A percentile compares a stretch with the other conserved stretches of the same genome.
Evolutionary conservation across 805 yeast species (phyloP).

Genomic region (Wickerhamiella domercqiae): DNA sequence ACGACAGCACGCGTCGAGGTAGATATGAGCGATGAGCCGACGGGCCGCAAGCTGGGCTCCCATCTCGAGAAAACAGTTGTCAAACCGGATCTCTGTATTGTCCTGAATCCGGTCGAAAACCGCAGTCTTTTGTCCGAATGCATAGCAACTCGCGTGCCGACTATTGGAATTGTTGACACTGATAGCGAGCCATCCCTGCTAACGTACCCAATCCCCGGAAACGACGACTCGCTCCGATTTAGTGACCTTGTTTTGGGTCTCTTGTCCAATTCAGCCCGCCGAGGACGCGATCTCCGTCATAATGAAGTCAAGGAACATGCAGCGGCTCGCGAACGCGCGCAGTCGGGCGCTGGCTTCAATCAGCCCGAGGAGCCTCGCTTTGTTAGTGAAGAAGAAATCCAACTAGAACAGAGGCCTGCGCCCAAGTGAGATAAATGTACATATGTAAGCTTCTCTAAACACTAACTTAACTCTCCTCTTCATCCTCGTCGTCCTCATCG

Average conservation of each 20-base stretch:
- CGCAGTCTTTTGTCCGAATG: conserved; percentile 72
- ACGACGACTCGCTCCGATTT: conserved; percentile 79
- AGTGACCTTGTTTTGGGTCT: conserved; percentile 69
- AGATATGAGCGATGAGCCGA: conserved; percentile 54
- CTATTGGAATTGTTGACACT: conserved; percentile 87
- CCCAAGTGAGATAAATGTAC: not conserved
- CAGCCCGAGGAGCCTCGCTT: not conserved
- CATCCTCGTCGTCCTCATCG: conserved; percentile 47
- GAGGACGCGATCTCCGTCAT: conserved; percentile 50
- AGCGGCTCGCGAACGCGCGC: conserved; percentile 12
- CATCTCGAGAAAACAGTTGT: conserved; percentile 36
- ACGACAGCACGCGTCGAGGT: conserved; percentile 51
- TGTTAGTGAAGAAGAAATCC: not conserved
- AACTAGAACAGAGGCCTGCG: too few species aligned
- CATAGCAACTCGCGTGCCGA: conserved; percentile 66
- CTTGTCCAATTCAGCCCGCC: conserved; percentile 69
- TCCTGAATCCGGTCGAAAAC: conserved; percentile 80
- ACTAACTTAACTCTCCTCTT: too few species aligned
- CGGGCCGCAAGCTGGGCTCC: conserved; percentile 40
- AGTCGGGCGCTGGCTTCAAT: conserved; percentile 13
- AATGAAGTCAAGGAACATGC: conserved; percentile 25
- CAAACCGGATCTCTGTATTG: conserved; percentile 78
- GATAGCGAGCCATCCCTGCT: conserved; percentile 80
- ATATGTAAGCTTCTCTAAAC: not conserved
- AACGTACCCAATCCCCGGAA: conserved; percentile 92